phyloP scores from a whole-genome alignment of 345 rosid species.

The Moricandia moricandioides region DNA sequence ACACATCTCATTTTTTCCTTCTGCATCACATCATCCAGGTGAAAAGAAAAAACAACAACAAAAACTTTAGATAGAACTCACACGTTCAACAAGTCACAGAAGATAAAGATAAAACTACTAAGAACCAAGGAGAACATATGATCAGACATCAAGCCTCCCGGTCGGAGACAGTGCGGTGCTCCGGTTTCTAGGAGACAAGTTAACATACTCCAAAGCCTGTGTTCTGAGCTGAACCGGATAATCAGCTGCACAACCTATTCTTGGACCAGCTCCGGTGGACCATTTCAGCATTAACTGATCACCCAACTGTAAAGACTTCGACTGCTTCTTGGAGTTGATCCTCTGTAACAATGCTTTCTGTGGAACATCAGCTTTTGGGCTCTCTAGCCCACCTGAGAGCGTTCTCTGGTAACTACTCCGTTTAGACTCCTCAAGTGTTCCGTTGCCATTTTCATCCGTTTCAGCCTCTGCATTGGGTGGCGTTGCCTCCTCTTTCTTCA shows the following conservation, averaged over 20 bases:
- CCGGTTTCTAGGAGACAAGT: conserved; percentile 62
- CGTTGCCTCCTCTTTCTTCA: conserved; percentile 27
- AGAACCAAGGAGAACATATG: not conserved
- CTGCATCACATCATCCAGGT: not conserved
- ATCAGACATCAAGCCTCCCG: conserved; percentile 29
- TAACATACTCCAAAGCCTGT: conserved; percentile 79
- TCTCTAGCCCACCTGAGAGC: conserved; percentile 76
- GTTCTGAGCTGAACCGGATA: conserved; percentile 70
- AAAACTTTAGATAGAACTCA: conserved; percentile 11
- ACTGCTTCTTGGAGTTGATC: conserved; percentile 75
- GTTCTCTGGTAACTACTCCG: conserved; percentile 55
- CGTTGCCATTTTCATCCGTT: conserved; percentile 24
- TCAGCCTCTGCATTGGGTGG: conserved; percentile 29
- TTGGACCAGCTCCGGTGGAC: conserved; percentile 84
- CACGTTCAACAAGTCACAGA: conserved; percentile 16
- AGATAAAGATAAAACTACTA: not conserved
- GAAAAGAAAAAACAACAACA: not conserved
- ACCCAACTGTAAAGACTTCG: conserved; percentile 64
- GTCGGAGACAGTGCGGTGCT: conserved; percentile 28
- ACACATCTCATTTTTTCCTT: not conserved
- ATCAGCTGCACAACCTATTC: conserved; percentile 89
- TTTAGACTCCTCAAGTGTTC: conserved; percentile 19
- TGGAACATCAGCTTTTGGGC: conserved; percentile 70
- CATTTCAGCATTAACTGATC: conserved; percentile 76
- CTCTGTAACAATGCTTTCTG: conserved; percentile 53